Base-by-base conservation (phyloP, 2,329 filamentous ascomycete genomes). In the Arthrobotrys sinensis region DNA sequence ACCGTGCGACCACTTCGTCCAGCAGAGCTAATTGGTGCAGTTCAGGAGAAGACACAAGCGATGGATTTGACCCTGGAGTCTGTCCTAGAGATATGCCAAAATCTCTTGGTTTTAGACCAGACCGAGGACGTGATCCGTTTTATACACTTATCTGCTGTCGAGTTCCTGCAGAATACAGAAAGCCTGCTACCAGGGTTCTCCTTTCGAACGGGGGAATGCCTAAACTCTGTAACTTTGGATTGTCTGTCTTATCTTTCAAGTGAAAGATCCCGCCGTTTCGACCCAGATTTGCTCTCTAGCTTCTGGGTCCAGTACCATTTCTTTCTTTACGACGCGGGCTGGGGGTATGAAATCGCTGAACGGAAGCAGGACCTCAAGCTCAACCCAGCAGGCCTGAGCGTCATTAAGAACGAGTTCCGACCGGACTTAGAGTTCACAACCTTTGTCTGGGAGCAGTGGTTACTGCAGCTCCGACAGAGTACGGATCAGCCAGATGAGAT, bases 81-180 rank as follows among this genome's bases (percentile, higher is more conserved):
- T 8, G 32, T 81, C 8, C 36, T 80, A 3, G 68, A 79, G 7
- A 46, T 79, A 8, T 81, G 79, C 19, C 57, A 70, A 16, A 81
- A 80, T 19, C 28, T 81, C 19, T 24, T 82, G 0, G 64, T 77
- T 21, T 21, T 70, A 4, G 80, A 82, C 66, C 14, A 45, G 4
- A 43, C 75, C 8, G 52, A 76, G 0, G 40, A 80, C 32, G 66
- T 79, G 19, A 24, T 82, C 10, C 80, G 80, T 4, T 81, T 81
- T 68, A 70, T 80, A 1, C 81, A 82, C 48, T 57, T 81, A 14
- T 82, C 81, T 0, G 75, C 77, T 5, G 40, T 57, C 8, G 80
- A 82, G 55, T 82, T 67, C 60, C 28, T 82, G 1, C 48, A 57
- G 14, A 7, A 34, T 12, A 32, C 11, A 1, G 7, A 28, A 4